phyloP scores from a whole-genome alignment of 2,329 filamentous ascomycete species.

The Geosmithia putterillii region DNA sequence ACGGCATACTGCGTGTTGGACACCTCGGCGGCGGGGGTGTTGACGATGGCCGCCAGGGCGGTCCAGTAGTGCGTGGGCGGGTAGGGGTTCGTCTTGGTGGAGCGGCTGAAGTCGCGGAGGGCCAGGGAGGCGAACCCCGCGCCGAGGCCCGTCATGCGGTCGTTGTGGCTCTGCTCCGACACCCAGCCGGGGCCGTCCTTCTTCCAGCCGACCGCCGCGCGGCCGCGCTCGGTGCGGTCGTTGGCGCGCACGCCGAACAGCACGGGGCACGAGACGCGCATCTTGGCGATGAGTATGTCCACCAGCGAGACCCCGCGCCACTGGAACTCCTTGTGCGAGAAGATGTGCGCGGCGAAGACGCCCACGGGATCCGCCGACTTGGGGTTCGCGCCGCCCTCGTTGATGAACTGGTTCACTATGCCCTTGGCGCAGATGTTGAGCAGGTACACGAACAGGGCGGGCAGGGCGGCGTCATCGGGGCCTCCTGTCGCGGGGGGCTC shows the following conservation, averaged over 20 bases:
- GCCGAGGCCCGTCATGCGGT: conserved; percentile 73
- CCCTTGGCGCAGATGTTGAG: conserved; percentile 67
- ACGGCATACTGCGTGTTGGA: conserved; percentile 65
- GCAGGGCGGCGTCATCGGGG: conserved; percentile 39
- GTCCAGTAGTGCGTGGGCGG: conserved; percentile 76
- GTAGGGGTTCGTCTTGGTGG: conserved; percentile 58
- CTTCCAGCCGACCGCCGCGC: conserved; percentile 61
- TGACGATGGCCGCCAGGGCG: conserved; percentile 62
- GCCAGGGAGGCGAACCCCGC: conserved; percentile 76
- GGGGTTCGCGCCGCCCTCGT: conserved; percentile 51
- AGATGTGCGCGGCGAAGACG: conserved; percentile 63
- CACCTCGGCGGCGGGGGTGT: conserved; percentile 54
- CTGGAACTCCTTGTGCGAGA: conserved; percentile 54
- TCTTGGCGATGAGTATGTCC: conserved; percentile 79
- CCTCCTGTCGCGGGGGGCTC: conserved; percentile 30
- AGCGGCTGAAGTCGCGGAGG: conserved; percentile 67
- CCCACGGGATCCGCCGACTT: conserved; percentile 66
- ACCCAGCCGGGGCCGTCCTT: conserved; percentile 48
- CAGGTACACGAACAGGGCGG: conserved; percentile 59
- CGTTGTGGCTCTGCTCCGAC: conserved; percentile 60
- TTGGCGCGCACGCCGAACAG: conserved; percentile 73
- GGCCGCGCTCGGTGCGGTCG: conserved; percentile 59
- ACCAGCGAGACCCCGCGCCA: conserved; percentile 59
- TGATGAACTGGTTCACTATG: conserved; percentile 57
- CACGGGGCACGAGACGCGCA: conserved; percentile 67